These are phyloP conservation scores for Prunus padus DNA, from an alignment of 306 rosid species.

Conservation along the genomic window DNA sequence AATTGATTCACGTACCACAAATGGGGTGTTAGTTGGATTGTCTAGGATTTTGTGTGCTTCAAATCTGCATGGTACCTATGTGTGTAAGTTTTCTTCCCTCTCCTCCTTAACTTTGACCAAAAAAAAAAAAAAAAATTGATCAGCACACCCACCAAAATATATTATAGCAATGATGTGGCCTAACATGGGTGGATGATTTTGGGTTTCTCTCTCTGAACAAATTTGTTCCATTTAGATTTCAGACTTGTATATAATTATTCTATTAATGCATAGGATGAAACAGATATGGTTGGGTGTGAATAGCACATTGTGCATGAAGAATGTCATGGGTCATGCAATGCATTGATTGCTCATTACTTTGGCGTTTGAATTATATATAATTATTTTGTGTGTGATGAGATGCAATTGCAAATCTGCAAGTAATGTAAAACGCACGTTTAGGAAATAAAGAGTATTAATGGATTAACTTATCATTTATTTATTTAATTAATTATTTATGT, in stretches of 20 bases:
- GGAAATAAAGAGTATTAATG: background rate
- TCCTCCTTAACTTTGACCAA: too few relatives aligned
- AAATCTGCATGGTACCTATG: too few relatives aligned
- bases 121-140: too few relatives aligned
- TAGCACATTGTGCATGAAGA: background rate
- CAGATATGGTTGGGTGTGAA: background rate
- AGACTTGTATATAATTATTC: too few relatives aligned
- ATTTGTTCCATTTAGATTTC: background rate
- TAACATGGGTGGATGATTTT: slow-evolving; percentile 3
- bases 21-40: too few relatives aligned
- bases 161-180: background rate
- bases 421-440: slow-evolving; percentile 14
- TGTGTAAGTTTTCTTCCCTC: too few relatives aligned
- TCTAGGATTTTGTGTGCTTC: too few relatives aligned
- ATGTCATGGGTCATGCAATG: background rate
- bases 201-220: background rate
- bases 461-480: too few relatives aligned
- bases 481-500: too few relatives aligned
- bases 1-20: too few relatives aligned
- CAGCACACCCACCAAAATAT: background rate
- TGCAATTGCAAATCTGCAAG: slow-evolving; percentile 5
- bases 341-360: background rate
- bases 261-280: background rate
- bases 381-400: background rate
- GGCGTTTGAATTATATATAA: background rate